A percentile compares a stretch with the other conserved stretches of the same genome.
Conservation (phyloP, 306 rosid genomes). For the Alnus rubra region DNA sequence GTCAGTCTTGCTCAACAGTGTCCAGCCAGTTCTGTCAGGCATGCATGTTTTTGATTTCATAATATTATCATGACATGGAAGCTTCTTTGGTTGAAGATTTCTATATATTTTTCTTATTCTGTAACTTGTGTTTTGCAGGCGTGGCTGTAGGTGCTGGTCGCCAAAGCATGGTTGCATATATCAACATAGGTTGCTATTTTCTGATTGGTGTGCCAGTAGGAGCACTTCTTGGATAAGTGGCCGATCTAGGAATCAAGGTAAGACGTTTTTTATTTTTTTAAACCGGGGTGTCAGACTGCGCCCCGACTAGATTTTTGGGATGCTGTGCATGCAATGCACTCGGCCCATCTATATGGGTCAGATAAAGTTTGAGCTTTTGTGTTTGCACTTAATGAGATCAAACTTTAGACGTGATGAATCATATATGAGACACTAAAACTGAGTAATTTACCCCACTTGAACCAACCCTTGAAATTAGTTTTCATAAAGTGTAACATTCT, state of each 20-base stretch:
- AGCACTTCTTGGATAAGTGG: conserved; percentile 33
- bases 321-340: no score
- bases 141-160: conserved; percentile 60
- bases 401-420: no score
- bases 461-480: no score
- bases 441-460: no score
- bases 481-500: no score
- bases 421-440: no score
- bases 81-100: not conserved
- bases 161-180: conserved; percentile 51
- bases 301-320: no score
- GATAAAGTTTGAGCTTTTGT: no score
- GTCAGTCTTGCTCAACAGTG: not conserved
- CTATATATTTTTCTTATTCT: not conserved
- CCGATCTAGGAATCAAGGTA: conserved; percentile 40
- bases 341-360: no score
- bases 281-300: no score
- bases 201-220: conserved; percentile 51
- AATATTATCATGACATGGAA: no score
- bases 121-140: conserved; percentile 29
- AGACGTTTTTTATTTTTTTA: not conserved
- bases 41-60: not conserved
- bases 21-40: conserved; percentile 11
- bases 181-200: conserved; percentile 51
- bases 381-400: no score